phyloP scores from a whole-genome alignment of 2,329 filamentous ascomycete species.

The Reticulascus tulasneorum region DNA sequence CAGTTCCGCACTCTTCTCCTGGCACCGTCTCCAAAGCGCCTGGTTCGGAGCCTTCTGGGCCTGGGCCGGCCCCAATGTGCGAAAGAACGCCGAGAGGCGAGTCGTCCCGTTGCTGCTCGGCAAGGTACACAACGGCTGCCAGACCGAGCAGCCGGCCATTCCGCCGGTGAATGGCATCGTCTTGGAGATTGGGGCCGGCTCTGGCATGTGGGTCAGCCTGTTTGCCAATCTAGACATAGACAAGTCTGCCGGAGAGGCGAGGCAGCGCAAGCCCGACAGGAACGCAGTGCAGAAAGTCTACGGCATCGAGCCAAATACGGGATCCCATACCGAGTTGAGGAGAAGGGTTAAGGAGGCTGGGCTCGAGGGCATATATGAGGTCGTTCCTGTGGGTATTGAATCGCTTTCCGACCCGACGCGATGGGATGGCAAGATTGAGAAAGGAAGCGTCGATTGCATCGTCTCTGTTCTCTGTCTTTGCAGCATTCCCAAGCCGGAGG shows the following conservation, averaged over 20 bases:
- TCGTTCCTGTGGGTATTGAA: conserved; percentile 61
- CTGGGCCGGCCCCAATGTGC: conserved; percentile 46
- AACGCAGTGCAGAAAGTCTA: conserved; percentile 43
- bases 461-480: conserved; percentile 60
- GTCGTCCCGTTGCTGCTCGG: conserved; percentile 55
- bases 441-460: conserved; percentile 53
- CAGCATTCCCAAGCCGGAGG: conserved; percentile 57
- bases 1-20: conserved; percentile 35
- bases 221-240: conserved; percentile 29
- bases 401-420: conserved; percentile 39
- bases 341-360: conserved; percentile 46
- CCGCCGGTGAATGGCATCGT: conserved; percentile 46
- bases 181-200: conserved; percentile 60
- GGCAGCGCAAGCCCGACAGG: conserved; percentile 3
- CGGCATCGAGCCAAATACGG: conserved; percentile 60
- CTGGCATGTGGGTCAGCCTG: conserved; percentile 56
- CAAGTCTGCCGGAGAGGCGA: conserved; percentile 1
- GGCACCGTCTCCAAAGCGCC: conserved; percentile 35
- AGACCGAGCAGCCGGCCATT: conserved; percentile 26
- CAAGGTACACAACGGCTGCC: conserved; percentile 32
- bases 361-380: conserved; percentile 54
- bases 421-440: conserved; percentile 43
- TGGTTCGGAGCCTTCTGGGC: conserved; percentile 64
- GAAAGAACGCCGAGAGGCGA: conserved; percentile 31
- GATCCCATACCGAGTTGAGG: conserved; percentile 45